These are phyloP conservation scores for Fusarium protoensiforme DNA, from an alignment of 2,329 filamentous ascomycete genomes.

Conservation along the genomic window DNA sequence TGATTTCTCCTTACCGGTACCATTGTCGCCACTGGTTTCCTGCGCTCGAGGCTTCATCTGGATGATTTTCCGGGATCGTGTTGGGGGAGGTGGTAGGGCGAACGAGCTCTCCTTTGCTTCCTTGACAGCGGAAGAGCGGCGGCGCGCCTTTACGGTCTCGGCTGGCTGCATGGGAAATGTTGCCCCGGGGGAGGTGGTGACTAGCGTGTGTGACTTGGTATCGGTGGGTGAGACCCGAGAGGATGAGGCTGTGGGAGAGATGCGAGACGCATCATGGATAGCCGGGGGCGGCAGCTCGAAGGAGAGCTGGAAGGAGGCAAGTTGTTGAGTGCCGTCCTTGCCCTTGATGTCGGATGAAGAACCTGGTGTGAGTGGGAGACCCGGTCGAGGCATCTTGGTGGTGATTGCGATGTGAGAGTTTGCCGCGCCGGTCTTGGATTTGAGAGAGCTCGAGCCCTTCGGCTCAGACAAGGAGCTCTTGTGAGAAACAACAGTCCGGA, in stretches of 20 bases:
- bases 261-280: conserved; percentile 62
- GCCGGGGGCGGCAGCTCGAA: conserved; percentile 85
- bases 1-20: conserved; percentile 38
- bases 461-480: background rate
- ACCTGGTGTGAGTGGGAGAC: conserved; percentile 76
- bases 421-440: background rate
- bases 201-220: conserved; percentile 46
- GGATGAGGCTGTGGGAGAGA: conserved; percentile 51
- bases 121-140: conserved; percentile 60
- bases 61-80: conserved; percentile 93
- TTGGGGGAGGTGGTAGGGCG: conserved; percentile 89
- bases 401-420: background rate
- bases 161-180: conserved; percentile 60
- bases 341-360: conserved; percentile 84
- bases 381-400: conserved; percentile 47
- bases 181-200: conserved; percentile 38
- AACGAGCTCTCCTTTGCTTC: conserved; percentile 71
- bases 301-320: conserved; percentile 71
- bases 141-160: conserved; percentile 64
- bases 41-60: conserved; percentile 85
- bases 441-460: background rate
- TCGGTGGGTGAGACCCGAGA: conserved; percentile 42
- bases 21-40: conserved; percentile 46
- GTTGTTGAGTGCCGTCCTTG: conserved; percentile 72
- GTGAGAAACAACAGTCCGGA: background rate